Base-by-base conservation (phyloP, 139 green algal species). In the Micractinium conductrix region DNA sequence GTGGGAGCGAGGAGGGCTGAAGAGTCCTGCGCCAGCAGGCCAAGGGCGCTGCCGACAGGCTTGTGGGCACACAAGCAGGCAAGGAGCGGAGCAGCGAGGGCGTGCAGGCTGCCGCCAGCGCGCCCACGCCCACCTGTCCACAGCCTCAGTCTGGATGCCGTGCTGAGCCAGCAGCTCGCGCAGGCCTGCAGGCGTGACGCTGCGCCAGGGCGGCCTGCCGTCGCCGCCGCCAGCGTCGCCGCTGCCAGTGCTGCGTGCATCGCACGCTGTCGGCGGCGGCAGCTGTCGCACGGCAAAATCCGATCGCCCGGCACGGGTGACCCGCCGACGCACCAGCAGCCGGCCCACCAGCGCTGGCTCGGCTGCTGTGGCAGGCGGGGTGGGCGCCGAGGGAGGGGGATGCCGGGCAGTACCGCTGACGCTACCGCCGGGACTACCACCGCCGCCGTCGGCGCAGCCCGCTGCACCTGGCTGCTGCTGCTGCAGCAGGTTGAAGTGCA, bases 61-160 rank as follows among this genome's bases (percentile, higher is more conserved):
- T n/a, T n/a, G n/a, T n/a, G n/a, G n/a, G n/a, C n/a, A n/a, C n/a
- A n/a, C n/a, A n/a, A n/a, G n/a, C n/a, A n/a, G n/a, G n/a, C n/a
- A n/a, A n/a, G n/a, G n/a, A n/a, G n/a, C n/a, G n/a, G n/a, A n/a
- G n/a, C n/a, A n/a, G n/a, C n/a, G n/a, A n/a, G n/a, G n/a, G n/a
- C n/a, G n/a, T n/a, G n/a, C n/a, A n/a, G n/a, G n/a, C n/a, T n/a
- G n/a, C n/a, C n/a, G n/a, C n/a, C n/a, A n/a, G n/a, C n/a, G n/a
- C n/a, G n/a, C n/a, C n/a, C n/a, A n/a, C 24, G 26, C 58, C 35
- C 67, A 62, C 79, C 79, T 53, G 22, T 85, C 79, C 22, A 84
- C 63, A 1, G 72, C 88, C 21, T 91, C 69, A 1, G 88, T 87
- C n/a, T 90, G 85, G 63, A 94, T 87, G 74, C 91, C 91, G 19